These are phyloP conservation scores for Sporisorium scitamineum DNA, from an alignment of 1,284 basidiomycete genomes.

Conservation along the genomic window DNA sequence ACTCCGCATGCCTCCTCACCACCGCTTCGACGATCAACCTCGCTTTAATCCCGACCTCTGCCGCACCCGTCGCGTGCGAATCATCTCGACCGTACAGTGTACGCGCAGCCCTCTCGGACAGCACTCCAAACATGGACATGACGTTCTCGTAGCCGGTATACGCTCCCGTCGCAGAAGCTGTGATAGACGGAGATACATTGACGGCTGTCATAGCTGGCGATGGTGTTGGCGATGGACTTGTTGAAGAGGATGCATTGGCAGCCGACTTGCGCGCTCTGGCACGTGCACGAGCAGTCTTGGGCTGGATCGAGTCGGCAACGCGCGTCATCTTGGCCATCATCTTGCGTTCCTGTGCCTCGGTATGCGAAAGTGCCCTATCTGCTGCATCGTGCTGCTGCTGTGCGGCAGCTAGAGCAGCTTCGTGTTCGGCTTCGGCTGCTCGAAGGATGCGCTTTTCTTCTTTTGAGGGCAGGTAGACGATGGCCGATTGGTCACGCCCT, in stretches of 20 bases:
- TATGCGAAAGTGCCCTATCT: constrained; percentile 16
- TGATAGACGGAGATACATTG: not conserved
- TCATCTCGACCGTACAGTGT: constrained; percentile 9
- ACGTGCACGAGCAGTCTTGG: constrained; percentile 41
- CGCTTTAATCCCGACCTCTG: not conserved
- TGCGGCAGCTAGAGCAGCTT: constrained; percentile 1
- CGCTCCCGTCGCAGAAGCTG: not conserved
- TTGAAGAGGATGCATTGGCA: not conserved
- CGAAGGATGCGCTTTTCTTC: constrained; percentile 44
- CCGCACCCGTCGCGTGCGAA: not conserved
- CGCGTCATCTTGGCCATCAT: constrained; percentile 52
- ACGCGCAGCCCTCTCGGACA: constrained; percentile 38
- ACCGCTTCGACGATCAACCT: constrained; percentile 48
- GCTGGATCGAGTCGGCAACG: constrained; percentile 41
- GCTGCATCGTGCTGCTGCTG: constrained; percentile 16
- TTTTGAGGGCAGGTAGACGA: constrained; percentile 39
- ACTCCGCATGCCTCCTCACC: constrained; percentile 18
- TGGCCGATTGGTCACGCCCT: constrained; percentile 26
- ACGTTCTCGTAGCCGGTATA: constrained; percentile 43
- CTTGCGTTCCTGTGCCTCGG: constrained; percentile 25
- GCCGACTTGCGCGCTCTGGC: constrained; percentile 25
- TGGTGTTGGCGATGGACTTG: constrained; percentile 14
- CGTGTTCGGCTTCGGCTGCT: constrained; percentile 26
- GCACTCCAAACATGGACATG: constrained; percentile 34
- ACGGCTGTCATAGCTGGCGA: constrained; percentile 14